Base-by-base conservation (phyloP, 1,284 basidiomycete genomes). In the Irpex sp. region DNA sequence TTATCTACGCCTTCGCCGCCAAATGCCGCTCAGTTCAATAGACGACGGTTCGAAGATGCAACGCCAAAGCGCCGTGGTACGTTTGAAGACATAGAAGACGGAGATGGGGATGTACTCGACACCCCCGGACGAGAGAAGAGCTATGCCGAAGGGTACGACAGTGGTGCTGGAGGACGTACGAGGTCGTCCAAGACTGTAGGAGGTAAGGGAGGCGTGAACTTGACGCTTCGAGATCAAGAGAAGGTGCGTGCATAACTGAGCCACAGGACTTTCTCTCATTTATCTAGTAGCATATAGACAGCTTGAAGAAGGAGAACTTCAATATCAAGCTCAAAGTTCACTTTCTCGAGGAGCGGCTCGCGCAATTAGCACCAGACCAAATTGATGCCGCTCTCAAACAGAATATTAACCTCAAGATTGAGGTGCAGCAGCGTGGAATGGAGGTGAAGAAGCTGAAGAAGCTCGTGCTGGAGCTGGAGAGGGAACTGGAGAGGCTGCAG, bases 391-490 rank as follows among this genome's bases (percentile, higher is more conserved):
- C 92, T 1, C 84, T 96, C 57, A 94, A 95, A 71, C 95, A 97
- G 75, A 97, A 97, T 71, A 94, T 96, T 70, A 91, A 90, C 68
- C 88, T 97, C 74, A 97, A 97, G 74, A 90, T 96, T 69, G 94
- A 96, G 74, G 93, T 95, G 9, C 92, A 96, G 69, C 90, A 94
- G 67, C 85, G 93, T 1, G 88, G 92, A n/a, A 88, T 93, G 77
- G 95, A 97, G 76, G 84, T 95, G 70, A 97, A 97, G 81, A 93
- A 92, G 74, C 83, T 94, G 65, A 94, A 95, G 77, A 95, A 95
- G 75, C 84, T 95, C 33, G 83, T 96, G 1, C 77, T 94, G 21
- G 93, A 95, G 70, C 85, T 93, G 19, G 90, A 96, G 72, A 83
- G 86, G 55, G 92, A 93, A 64, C 78, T 95, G 36, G 90, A 93